phyloP scores from a whole-genome alignment of 75 land plant species.

The Adiantum capillusveneris region DNA sequence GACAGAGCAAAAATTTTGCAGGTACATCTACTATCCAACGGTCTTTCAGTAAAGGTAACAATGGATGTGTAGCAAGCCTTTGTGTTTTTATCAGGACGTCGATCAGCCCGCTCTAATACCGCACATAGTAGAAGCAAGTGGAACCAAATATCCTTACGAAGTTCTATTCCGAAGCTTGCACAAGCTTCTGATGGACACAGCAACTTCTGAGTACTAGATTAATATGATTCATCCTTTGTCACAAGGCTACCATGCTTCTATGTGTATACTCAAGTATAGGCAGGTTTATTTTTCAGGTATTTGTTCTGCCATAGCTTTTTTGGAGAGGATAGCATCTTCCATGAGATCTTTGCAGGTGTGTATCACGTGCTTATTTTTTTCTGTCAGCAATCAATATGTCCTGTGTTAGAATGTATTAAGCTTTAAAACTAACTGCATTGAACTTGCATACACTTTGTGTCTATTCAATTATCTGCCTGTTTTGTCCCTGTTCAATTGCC shows the following conservation, averaged over 20 bases:
- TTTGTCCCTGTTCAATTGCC: too few relatives aligned
- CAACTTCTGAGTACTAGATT: conserved; percentile 78
- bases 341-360: conserved; percentile 94
- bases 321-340: conserved; percentile 88
- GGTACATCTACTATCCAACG: conserved; percentile 24
- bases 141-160: conserved; percentile 92
- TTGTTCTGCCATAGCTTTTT: conserved; percentile 91
- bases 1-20: conserved; percentile 85
- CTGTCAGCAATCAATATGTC: too few relatives aligned
- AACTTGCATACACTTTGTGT: too few relatives aligned
- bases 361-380: too few relatives aligned
- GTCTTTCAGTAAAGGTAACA: too few relatives aligned
- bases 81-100: conserved; percentile 51
- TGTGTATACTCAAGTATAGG: too few relatives aligned
- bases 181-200: conserved; percentile 97
- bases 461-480: too few relatives aligned
- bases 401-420: too few relatives aligned
- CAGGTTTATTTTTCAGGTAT: conserved; percentile 72
- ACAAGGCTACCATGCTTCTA: too few relatives aligned
- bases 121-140: conserved; percentile 98
- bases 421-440: too few relatives aligned
- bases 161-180: conserved; percentile 97
- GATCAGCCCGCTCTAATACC: conserved; percentile 98
- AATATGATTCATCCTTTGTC: too few relatives aligned
- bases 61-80: not conserved